Conservation (phyloP, 345 rosid genomes). For the Syzygium oleosum region DNA sequence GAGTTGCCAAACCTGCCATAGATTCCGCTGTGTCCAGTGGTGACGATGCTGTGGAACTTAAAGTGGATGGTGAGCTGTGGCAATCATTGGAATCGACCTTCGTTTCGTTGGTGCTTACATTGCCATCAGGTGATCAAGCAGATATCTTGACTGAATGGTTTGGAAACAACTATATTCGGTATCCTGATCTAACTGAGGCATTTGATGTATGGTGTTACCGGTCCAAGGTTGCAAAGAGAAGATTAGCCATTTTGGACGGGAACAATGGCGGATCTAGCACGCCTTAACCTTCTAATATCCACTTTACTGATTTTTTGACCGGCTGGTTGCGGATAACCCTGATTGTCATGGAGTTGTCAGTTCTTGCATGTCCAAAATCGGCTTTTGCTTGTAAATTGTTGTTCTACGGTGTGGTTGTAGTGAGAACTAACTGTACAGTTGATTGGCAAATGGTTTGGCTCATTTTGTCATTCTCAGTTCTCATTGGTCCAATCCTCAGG, state of each 20-base stretch:
- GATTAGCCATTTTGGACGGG: constrained; percentile 28
- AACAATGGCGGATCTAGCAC: constrained; percentile 2
- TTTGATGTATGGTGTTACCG: constrained; percentile 89
- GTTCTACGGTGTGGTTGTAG: background rate
- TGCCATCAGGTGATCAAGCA: constrained; percentile 80
- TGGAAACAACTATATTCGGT: constrained; percentile 30
- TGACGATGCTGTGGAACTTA: constrained; percentile 24
- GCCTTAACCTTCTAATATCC: background rate
- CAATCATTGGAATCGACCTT: constrained; percentile 70
- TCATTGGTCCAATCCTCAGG: background rate
- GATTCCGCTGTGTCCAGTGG: constrained; percentile 26
- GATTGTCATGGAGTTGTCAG: background rate
- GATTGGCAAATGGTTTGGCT: background rate
- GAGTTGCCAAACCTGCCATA: constrained; percentile 49
- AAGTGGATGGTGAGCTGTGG: constrained; percentile 70
- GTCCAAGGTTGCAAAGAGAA: constrained; percentile 72
- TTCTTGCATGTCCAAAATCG: background rate
- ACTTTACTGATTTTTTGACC: background rate
- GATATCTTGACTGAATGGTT: constrained; percentile 83
- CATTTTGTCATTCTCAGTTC: background rate
- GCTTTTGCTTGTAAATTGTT: background rate
- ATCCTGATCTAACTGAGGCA: constrained; percentile 89
- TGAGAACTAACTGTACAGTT: constrained; percentile 3
- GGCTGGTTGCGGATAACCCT: background rate
- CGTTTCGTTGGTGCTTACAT: constrained; percentile 57